Conservation (phyloP, 345 rosid genomes). For the Arabidopsis arenosa region DNA sequence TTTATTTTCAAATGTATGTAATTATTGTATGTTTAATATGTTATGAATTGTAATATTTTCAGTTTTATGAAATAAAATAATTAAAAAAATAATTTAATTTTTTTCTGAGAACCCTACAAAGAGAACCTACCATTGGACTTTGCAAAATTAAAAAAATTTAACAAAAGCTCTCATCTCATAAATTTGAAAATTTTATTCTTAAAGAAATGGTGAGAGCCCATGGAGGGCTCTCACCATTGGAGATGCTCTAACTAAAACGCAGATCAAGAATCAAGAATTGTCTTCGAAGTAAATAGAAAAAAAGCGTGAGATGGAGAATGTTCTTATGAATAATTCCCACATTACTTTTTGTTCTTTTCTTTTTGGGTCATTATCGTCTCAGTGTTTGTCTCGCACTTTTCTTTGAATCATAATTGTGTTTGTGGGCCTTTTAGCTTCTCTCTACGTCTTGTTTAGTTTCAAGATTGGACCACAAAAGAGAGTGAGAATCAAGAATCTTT, state of each 20-base stretch:
- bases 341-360: slow-evolving; percentile 19
- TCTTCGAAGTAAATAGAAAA: slow-evolving; percentile 2
- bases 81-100: too few species aligned
- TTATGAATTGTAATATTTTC: too few species aligned
- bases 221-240: too few species aligned
- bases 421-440: slow-evolving; percentile 31
- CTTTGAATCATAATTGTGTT: slow-evolving; percentile 42
- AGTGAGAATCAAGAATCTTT: slow-evolving; percentile 27
- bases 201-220: too few species aligned
- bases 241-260: background rate
- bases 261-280: slow-evolving; percentile 7
- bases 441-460: slow-evolving; percentile 33
- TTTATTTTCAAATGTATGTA: too few species aligned
- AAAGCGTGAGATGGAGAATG: slow-evolving; percentile 24
- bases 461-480: slow-evolving; percentile 26
- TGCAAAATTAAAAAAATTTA: too few species aligned
- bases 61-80: too few species aligned
- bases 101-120: too few species aligned
- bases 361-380: slow-evolving; percentile 38
- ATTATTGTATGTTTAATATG: too few species aligned
- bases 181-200: too few species aligned
- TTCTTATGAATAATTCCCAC: slow-evolving; percentile 17
- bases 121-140: too few species aligned
- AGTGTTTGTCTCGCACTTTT: slow-evolving; percentile 41
- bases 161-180: too few species aligned